phyloP scores from a whole-genome alignment of 371 early-diverging fungal genomes.

The Mucor indicus region DNA sequence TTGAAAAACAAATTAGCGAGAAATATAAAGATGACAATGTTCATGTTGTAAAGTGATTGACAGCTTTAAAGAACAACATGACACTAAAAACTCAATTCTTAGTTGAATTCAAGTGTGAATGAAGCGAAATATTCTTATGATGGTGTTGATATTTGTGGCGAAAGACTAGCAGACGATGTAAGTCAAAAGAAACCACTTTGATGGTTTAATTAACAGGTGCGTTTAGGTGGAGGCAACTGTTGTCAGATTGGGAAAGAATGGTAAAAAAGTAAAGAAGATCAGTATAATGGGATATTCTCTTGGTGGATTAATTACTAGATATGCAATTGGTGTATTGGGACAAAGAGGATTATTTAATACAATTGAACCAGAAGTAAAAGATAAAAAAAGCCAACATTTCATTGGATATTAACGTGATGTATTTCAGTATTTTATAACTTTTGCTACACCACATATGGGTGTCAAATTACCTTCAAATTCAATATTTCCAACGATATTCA shows the following conservation, averaged over 20 bases:
- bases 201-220: background rate
- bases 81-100: background rate
- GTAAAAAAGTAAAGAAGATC: constrained; percentile 46
- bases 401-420: no score
- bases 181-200: no score
- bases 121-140: constrained; percentile 61
- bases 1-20: constrained; percentile 35
- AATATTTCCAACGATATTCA: constrained; percentile 42
- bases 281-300: constrained; percentile 80
- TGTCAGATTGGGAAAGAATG: constrained; percentile 1
- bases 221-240: constrained; percentile 14
- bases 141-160: constrained; percentile 69
- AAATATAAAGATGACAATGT: constrained; percentile 21
- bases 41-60: constrained; percentile 25
- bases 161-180: constrained; percentile 45
- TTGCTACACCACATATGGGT: constrained; percentile 83
- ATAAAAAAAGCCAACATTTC: background rate
- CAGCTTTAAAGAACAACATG: background rate
- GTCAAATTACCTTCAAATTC: constrained; percentile 35
- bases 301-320: constrained; percentile 77
- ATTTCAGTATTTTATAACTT: constrained; percentile 60
- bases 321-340: constrained; percentile 66
- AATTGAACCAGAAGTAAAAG: constrained; percentile 48
- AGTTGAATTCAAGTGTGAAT: constrained; percentile 57
- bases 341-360: constrained; percentile 54